Percentiles rank a stretch among this genome's conserved stretches.
These are phyloP conservation scores for Ceratobasidium sp. DNA, from an alignment of 1,284 basidiomycete species.

Conservation along the genomic window DNA sequence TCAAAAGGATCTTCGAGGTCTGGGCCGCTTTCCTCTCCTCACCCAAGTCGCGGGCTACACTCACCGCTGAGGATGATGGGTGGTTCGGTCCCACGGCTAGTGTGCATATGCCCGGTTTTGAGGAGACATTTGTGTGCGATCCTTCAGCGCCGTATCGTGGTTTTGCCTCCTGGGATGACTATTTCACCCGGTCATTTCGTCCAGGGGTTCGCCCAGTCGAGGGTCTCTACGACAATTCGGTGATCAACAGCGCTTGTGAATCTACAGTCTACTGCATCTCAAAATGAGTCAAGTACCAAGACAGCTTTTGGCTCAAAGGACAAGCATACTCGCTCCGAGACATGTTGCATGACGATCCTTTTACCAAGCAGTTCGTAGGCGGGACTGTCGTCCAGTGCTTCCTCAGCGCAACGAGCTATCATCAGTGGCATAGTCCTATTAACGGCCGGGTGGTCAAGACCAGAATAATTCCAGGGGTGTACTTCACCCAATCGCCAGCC, in stretches of 20 bases:
- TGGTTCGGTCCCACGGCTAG: conserved; percentile 49
- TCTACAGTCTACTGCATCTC: conserved; percentile 45
- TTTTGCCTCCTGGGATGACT: conserved; percentile 50
- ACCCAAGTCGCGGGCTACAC: conserved; percentile 46
- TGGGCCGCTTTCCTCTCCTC: conserved; percentile 49
- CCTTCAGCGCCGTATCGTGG: conserved; percentile 47
- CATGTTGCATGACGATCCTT: conserved; percentile 51
- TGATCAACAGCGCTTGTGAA: conserved; percentile 46
- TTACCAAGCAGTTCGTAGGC: conserved; percentile 52
- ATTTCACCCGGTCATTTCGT: conserved; percentile 48
- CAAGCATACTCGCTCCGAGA: conserved; percentile 55
- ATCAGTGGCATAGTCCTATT: conserved; percentile 63
- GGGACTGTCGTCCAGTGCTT: conserved; percentile 63
- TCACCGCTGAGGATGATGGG: conserved; percentile 44
- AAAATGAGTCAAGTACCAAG: conserved; percentile 48
- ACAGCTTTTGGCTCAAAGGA: conserved; percentile 58
- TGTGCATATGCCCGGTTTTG: conserved; percentile 43
- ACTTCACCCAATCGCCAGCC: conserved; percentile 53
- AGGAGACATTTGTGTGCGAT: conserved; percentile 48
- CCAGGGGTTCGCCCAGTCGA: conserved; percentile 48
- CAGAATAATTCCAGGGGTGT: conserved; percentile 57
- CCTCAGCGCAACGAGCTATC: conserved; percentile 57
- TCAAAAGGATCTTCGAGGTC: conserved; percentile 10
- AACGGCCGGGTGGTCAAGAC: conserved; percentile 55
- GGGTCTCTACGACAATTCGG: conserved; percentile 47